Percentiles rank a stretch among this genome's conserved stretches.
Conservation (phyloP, 108 stramenopile species). For the Conticribra guillardii region DNA sequence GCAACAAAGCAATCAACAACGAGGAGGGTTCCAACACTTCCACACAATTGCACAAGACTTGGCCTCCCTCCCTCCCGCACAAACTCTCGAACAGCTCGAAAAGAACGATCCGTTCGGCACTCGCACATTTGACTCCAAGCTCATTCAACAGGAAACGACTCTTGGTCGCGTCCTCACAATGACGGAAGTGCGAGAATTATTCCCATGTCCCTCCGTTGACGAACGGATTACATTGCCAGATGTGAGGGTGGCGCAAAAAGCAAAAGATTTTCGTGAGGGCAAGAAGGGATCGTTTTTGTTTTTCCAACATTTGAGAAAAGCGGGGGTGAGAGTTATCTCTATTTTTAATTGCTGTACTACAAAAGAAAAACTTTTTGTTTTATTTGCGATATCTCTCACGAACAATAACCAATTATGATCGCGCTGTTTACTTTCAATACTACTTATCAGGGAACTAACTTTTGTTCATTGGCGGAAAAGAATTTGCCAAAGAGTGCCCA, state of each 20-base stretch:
- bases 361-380: neutral
- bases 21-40: conserved; percentile 29
- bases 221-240: conserved; percentile 81
- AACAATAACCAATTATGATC: no score
- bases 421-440: neutral
- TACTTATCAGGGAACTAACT: conserved; percentile 60
- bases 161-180: conserved; percentile 37
- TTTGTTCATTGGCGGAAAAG: conserved; percentile 74
- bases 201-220: conserved; percentile 64
- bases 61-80: conserved; percentile 52
- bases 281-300: conserved; percentile 63
- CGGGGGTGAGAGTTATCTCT: conserved; percentile 10
- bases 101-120: conserved; percentile 75
- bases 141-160: conserved; percentile 62
- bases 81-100: conserved; percentile 52
- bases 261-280: conserved; percentile 58
- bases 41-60: conserved; percentile 53
- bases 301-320: conserved; percentile 85
- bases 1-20: neutral
- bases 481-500: conserved; percentile 62
- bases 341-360: neutral
- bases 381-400: no score
- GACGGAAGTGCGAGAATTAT: conserved; percentile 60
- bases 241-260: conserved; percentile 58
- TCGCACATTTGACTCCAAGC: conserved; percentile 58